phyloP scores from a whole-genome alignment of 495 filamentous ascomycete genomes.

The Neurospora discreta region DNA sequence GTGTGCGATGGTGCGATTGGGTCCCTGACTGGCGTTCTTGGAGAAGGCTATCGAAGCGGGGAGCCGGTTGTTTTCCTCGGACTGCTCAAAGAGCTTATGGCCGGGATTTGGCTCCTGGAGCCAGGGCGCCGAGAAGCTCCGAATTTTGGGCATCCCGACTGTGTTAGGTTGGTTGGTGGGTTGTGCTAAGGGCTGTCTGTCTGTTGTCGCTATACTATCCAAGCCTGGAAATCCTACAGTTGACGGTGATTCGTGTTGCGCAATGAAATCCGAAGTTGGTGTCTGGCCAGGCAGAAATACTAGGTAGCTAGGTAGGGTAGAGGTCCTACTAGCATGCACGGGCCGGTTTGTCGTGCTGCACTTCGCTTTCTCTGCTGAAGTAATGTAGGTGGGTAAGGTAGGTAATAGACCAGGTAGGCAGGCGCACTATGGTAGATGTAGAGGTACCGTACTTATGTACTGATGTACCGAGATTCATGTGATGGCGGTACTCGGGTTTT shows the following conservation, averaged over 20 bases:
- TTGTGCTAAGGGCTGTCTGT: neutral
- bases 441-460: neutral
- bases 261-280: neutral
- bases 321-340: neutral
- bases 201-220: neutral
- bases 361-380: neutral
- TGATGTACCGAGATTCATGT: neutral
- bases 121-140: slow-evolving; percentile 75
- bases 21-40: slow-evolving; percentile 37
- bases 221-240: neutral
- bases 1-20: slow-evolving; percentile 57
- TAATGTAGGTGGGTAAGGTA: neutral
- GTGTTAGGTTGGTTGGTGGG: slow-evolving; percentile 1
- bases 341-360: neutral
- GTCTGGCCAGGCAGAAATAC: neutral
- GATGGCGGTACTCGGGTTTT: neutral
- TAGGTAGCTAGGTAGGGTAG: neutral
- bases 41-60: slow-evolving; percentile 17
- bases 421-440: neutral
- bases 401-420: neutral
- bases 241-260: neutral
- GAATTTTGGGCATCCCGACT: slow-evolving; percentile 60
- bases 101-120: slow-evolving; percentile 64
- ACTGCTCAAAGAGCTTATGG: slow-evolving; percentile 53
- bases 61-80: slow-evolving; percentile 16